These are phyloP conservation scores for Alternaria sp. DNA, from an alignment of 2,329 filamentous ascomycete species.

Conservation along the genomic window DNA sequence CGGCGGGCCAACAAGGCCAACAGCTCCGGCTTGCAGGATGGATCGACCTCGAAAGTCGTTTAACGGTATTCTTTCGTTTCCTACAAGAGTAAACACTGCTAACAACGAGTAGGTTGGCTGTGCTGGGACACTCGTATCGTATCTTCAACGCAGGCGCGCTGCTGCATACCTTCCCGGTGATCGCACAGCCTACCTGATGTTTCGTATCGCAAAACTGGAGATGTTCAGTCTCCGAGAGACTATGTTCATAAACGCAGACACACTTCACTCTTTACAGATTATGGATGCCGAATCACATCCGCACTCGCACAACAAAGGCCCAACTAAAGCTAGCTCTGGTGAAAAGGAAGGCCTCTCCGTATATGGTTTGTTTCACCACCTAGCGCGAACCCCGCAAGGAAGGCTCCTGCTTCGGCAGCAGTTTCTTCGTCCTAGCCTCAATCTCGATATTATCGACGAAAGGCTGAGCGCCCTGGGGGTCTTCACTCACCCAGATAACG, in stretches of 20 bases:
- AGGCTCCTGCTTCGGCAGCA: conserved; percentile 75
- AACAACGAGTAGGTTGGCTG: conserved; percentile 72
- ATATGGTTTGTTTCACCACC: conserved; percentile 79
- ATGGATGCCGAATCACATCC: conserved; percentile 83
- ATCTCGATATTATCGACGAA: conserved; percentile 72
- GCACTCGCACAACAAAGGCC: conserved; percentile 78
- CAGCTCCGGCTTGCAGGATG: conserved; percentile 73
- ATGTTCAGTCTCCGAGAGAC: conserved; percentile 75
- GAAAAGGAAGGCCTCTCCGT: conserved; percentile 84
- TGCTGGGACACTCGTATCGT: conserved; percentile 83
- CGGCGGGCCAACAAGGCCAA: conserved; percentile 67
- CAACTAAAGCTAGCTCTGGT: conserved; percentile 66
- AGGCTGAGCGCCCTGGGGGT: conserved; percentile 74
- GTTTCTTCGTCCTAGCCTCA: conserved; percentile 79
- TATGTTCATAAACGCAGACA: conserved; percentile 83
- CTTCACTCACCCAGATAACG: conserved; percentile 74
- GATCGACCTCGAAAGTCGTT: conserved; percentile 75
- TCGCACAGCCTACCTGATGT: conserved; percentile 61
- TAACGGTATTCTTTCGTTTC: conserved; percentile 63
- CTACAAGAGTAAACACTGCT: background rate
- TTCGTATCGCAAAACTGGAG: conserved; percentile 70
- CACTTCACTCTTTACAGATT: conserved; percentile 83
- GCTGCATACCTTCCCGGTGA: conserved; percentile 70
- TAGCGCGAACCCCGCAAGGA: conserved; percentile 82
- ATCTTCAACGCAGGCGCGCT: conserved; percentile 74